A percentile compares a stretch with the other conserved stretches of the same genome.
Conservation (phyloP, 768 basidiomycete species). For the Stropharia rugosoannulata region DNA sequence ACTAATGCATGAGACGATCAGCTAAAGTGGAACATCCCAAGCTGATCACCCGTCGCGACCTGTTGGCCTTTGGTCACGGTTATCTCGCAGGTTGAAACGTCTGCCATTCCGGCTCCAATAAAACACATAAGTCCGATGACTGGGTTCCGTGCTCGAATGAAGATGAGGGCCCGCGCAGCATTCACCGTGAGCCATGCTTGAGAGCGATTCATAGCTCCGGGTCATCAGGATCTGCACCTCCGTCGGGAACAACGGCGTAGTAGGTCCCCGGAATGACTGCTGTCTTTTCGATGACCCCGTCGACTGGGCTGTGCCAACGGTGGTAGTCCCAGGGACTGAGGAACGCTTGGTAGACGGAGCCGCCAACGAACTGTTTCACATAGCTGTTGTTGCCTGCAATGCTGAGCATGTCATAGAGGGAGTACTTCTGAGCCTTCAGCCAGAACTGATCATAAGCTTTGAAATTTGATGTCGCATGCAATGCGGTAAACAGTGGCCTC, state of each 20-base stretch:
- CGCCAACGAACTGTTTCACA: conserved; percentile 43
- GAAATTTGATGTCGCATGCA: conserved; percentile 34
- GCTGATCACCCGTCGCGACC: conserved; percentile 52
- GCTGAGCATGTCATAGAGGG: conserved; percentile 53
- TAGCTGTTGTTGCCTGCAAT: conserved; percentile 29
- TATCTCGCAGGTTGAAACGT: conserved; percentile 60
- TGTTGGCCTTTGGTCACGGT: conserved; percentile 43
- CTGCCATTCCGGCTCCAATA: conserved; percentile 58
- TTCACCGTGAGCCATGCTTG: conserved; percentile 26
- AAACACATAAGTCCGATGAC: conserved; percentile 62
- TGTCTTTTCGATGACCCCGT: conserved; percentile 38
- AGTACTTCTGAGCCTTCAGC: conserved; percentile 64
- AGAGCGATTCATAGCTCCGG: conserved; percentile 10
- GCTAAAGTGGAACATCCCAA: conserved; percentile 61
- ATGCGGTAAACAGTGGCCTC: conserved; percentile 51
- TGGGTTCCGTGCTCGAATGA: too few relatives aligned
- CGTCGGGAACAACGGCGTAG: conserved; percentile 32
- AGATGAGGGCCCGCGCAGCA: conserved; percentile 47
- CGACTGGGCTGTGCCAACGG: conserved; percentile 62
- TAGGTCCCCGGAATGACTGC: conserved; percentile 51
- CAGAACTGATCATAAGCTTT: conserved; percentile 50
- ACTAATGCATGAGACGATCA: conserved; percentile 14
- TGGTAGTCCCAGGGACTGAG: conserved; percentile 56
- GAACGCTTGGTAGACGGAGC: conserved; percentile 57
- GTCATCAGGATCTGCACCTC: neutral